These are phyloP conservation scores for Gossypium aridum DNA, from an alignment of 441 rosid species.

Conservation along the genomic window DNA sequence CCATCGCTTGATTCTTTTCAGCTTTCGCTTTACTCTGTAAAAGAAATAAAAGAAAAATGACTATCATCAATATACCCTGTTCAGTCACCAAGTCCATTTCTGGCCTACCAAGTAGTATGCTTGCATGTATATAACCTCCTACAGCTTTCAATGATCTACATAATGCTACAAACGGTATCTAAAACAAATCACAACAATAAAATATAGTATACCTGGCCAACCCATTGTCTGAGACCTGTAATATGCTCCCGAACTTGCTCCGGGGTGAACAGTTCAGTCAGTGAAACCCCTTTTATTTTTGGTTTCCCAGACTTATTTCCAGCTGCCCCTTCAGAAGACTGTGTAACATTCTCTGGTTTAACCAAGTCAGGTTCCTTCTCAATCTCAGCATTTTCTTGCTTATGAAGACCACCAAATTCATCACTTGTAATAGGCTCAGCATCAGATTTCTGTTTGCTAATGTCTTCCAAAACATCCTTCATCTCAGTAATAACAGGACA, in stretches of 20 bases:
- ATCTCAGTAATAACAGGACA: conserved; percentile 46
- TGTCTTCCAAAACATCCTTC: conserved; percentile 41
- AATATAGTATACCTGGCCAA: conserved; percentile 78
- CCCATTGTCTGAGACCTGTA: conserved; percentile 95
- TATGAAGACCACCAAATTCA: conserved; percentile 31
- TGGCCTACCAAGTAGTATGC: neutral
- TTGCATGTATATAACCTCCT: neutral
- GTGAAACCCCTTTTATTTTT: conserved; percentile 90
- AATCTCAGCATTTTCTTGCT: conserved; percentile 42
- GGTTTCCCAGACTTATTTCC: conserved; percentile 91
- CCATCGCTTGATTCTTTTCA: conserved; percentile 98
- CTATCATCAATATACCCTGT: conserved; percentile 5
- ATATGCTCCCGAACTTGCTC: conserved; percentile 97
- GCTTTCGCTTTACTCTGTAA: conserved; percentile 94
- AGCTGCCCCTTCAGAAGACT: conserved; percentile 44
- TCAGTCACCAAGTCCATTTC: neutral
- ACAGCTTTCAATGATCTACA: neutral
- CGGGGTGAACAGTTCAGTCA: conserved; percentile 96
- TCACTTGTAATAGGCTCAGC: conserved; percentile 33
- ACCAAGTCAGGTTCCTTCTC: conserved; percentile 55
- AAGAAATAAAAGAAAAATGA: conserved; percentile 8
- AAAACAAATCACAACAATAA: neutral
- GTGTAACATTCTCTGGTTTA: conserved; percentile 52
- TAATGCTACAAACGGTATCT: neutral
- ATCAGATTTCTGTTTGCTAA: conserved; percentile 38